Percentiles rank a stretch among this genome's conserved stretches.
Evolutionary conservation across 2,329 filamentous ascomycete genomes (phyloP).

Genomic region (Ophidiomyces ophidiicola): DNA sequence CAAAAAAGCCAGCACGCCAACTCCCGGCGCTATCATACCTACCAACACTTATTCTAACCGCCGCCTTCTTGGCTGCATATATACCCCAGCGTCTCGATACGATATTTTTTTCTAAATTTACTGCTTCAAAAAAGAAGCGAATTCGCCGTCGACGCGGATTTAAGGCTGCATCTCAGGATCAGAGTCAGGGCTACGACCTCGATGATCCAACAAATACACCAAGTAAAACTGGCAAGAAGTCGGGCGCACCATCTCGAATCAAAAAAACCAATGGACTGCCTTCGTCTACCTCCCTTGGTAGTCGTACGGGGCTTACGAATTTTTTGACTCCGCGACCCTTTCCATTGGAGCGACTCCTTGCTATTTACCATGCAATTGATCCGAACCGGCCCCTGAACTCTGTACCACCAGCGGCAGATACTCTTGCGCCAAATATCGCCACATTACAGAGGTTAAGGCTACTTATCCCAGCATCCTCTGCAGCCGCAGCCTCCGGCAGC

Average conservation of each 20-base stretch:
- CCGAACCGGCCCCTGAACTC: slow-evolving; percentile 27
- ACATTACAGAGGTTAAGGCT: slow-evolving; percentile 37
- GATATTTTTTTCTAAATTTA: slow-evolving; percentile 40
- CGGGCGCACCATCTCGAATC: slow-evolving; percentile 19
- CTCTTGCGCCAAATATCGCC: slow-evolving; percentile 35
- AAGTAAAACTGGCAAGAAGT: slow-evolving; percentile 27
- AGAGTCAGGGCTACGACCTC: slow-evolving; percentile 17
- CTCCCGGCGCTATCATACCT: slow-evolving; percentile 35
- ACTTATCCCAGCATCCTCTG: slow-evolving; percentile 32
- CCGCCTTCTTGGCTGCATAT: slow-evolving; percentile 38
- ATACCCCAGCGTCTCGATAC: slow-evolving; percentile 37
- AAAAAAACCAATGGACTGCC: slow-evolving; percentile 33
- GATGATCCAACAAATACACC: slow-evolving; percentile 21
- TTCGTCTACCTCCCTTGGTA: slow-evolving; percentile 25
- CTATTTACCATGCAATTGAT: slow-evolving; percentile 38
- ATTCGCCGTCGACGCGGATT: slow-evolving; percentile 29
- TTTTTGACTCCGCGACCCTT: slow-evolving; percentile 34
- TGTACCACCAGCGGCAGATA: slow-evolving; percentile 29
- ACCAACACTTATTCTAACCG: slow-evolving; percentile 36
- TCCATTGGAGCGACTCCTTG: slow-evolving; percentile 35
- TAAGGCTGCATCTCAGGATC: slow-evolving; percentile 9
- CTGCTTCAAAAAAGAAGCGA: slow-evolving; percentile 35
- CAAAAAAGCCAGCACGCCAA: slow-evolving; percentile 7
- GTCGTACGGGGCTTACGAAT: slow-evolving; percentile 22
- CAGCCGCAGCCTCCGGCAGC: slow-evolving; percentile 22